Conservation (phyloP, 1,284 basidiomycete species). For the Porogramme epimiltina region DNA sequence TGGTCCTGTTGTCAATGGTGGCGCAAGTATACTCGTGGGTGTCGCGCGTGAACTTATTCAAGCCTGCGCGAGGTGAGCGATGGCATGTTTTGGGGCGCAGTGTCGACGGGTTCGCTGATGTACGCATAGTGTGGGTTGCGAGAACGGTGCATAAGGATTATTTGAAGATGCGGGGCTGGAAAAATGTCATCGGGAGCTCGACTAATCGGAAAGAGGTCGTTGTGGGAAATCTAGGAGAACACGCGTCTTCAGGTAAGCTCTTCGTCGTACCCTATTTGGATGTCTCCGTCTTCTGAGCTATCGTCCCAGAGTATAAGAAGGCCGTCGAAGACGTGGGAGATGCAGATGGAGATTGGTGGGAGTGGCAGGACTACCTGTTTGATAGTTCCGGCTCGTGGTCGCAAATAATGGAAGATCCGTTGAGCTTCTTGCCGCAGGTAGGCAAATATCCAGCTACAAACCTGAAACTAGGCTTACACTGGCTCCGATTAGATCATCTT, state of each 20-base stretch:
- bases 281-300: conserved; percentile 4
- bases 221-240: conserved; percentile 60
- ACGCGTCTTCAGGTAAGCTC: conserved; percentile 51
- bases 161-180: conserved; percentile 62
- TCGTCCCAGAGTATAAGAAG: conserved; percentile 4
- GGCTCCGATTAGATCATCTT: conserved; percentile 57
- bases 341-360: neutral
- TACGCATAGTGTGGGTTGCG: conserved; percentile 64
- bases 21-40: conserved; percentile 22
- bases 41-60: neutral
- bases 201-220: conserved; percentile 73
- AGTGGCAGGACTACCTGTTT: neutral
- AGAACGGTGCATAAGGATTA: conserved; percentile 66
- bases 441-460: neutral
- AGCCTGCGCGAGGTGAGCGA: conserved; percentile 1
- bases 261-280: neutral
- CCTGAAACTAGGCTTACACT: conserved; percentile 48
- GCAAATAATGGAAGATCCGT: conserved; percentile 48
- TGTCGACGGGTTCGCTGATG: neutral
- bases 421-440: conserved; percentile 68
- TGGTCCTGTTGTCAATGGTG: conserved; percentile 54
- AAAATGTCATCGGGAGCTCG: conserved; percentile 49
- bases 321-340: conserved; percentile 4
- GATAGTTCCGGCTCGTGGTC: conserved; percentile 22
- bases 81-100: neutral